phyloP scores from a whole-genome alignment of 495 filamentous ascomycete genomes.

The Glonium stellatum region DNA sequence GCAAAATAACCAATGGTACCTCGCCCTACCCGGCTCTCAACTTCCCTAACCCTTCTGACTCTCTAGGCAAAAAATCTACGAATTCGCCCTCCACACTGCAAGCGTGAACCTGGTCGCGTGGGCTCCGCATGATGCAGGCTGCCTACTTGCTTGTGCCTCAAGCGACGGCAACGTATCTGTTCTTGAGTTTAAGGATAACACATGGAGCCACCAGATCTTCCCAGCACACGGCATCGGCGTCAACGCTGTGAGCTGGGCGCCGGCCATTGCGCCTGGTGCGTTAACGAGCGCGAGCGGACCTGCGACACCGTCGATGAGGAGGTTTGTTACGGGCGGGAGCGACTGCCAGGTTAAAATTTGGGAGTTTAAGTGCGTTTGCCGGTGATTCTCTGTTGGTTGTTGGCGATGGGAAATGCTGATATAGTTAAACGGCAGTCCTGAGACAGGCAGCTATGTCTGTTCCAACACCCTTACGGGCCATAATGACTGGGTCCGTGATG shows the following conservation, averaged over 20 bases:
- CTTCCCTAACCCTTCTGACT: neutral
- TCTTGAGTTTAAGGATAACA: constrained; percentile 92
- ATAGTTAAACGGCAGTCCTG: constrained; percentile 15
- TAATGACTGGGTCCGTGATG: constrained; percentile 95
- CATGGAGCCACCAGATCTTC: constrained; percentile 78
- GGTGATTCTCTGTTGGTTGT: neutral
- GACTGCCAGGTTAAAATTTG: constrained; percentile 92
- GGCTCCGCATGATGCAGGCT: constrained; percentile 94
- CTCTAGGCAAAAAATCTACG: constrained; percentile 66
- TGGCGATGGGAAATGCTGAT: neutral
- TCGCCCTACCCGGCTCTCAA: neutral
- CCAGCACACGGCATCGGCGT: constrained; percentile 86
- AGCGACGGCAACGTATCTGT: constrained; percentile 89
- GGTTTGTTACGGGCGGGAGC: constrained; percentile 89
- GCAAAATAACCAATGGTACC: constrained; percentile 45
- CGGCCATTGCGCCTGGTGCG: constrained; percentile 68
- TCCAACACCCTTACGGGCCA: constrained; percentile 61
- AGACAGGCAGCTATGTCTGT: constrained; percentile 49
- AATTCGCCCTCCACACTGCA: constrained; percentile 84
- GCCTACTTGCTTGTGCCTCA: constrained; percentile 87
- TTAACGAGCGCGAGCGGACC: constrained; percentile 64
- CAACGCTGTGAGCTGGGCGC: constrained; percentile 94
- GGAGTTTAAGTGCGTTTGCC: constrained; percentile 44
- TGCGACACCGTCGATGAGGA: constrained; percentile 51
- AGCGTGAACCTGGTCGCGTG: constrained; percentile 93